These are phyloP conservation scores for Isoetes taiwanensis DNA, from an alignment of 75 land plant genomes.

Conservation along the genomic window DNA sequence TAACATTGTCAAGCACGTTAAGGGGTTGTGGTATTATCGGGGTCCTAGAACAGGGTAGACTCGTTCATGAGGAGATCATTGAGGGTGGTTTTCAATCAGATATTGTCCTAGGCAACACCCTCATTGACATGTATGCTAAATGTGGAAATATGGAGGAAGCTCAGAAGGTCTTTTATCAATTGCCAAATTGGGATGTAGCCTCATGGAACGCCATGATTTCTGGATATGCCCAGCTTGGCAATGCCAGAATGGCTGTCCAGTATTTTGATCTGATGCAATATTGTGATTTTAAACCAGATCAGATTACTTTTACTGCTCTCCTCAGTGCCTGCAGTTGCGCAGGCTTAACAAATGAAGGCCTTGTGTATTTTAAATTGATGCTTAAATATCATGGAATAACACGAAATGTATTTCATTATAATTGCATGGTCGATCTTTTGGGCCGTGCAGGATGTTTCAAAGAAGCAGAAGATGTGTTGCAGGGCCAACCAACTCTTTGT, in stretches of 20 bases:
- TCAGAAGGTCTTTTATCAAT: constrained; percentile 22
- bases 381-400: no score
- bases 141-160: constrained; percentile 48
- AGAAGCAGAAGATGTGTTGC: no score
- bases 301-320: constrained; percentile 33
- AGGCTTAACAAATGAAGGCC: no score
- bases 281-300: constrained; percentile 35
- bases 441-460: no score
- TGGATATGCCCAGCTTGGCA: constrained; percentile 49
- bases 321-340: constrained; percentile 41
- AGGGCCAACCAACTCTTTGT: no score
- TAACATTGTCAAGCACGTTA: constrained; percentile 35
- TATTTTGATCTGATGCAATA: constrained; percentile 31
- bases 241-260: constrained; percentile 27
- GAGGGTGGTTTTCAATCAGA: constrained; percentile 14
- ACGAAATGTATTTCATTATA: no score
- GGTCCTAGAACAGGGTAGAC: constrained; percentile 42
- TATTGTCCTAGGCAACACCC: constrained; percentile 41
- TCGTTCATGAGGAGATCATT: constrained; percentile 41
- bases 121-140: constrained; percentile 62
- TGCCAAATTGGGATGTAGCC: constrained; percentile 28
- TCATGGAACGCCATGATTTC: constrained; percentile 57
- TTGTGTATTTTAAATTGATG: no score
- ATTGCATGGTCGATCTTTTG: no score
- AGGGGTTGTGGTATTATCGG: constrained; percentile 44